Conservation (phyloP, 2,329 filamentous ascomycete species). For the Cladosporium sp. region DNA sequence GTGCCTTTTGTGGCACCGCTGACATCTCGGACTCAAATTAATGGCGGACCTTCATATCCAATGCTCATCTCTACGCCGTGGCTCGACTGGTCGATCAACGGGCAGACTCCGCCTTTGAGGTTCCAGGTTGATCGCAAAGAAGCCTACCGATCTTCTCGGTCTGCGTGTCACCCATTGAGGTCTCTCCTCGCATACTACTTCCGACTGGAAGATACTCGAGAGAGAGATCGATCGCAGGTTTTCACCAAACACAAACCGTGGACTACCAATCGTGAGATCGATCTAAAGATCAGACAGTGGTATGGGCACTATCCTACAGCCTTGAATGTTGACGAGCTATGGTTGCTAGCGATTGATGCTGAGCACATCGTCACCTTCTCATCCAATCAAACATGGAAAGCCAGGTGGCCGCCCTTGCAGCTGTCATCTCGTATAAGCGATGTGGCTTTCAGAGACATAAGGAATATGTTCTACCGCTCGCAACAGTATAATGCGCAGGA, state of each 20-base stretch:
- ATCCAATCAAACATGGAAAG: conserved; percentile 47
- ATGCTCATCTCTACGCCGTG: conserved; percentile 45
- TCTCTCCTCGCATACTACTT: conserved; percentile 47
- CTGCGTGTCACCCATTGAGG: conserved; percentile 41
- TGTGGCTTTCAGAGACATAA: conserved; percentile 44
- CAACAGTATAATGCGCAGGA: conserved; percentile 32
- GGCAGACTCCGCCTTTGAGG: conserved; percentile 39
- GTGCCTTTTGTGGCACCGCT: conserved; percentile 43
- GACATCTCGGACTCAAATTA: conserved; percentile 1
- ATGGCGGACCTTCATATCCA: conserved; percentile 27
- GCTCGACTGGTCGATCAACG: conserved; percentile 44
- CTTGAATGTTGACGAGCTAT: conserved; percentile 46
- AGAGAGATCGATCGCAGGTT: conserved; percentile 43
- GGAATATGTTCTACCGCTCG: conserved; percentile 40
- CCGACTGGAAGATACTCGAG: conserved; percentile 44
- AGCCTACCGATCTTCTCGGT: conserved; percentile 41
- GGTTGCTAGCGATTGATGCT: conserved; percentile 44
- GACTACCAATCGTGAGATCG: conserved; percentile 43
- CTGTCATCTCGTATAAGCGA: conserved; percentile 42
- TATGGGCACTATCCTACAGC: conserved; percentile 45
- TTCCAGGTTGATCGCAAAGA: conserved; percentile 46
- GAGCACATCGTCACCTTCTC: conserved; percentile 46
- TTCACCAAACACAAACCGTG: conserved; percentile 47
- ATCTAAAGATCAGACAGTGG: conserved; percentile 45
- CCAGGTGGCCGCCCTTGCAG: conserved; percentile 45